These are phyloP conservation scores for Penicillium sp. DNA, from an alignment of 2,329 filamentous ascomycete species.

Conservation along the genomic window DNA sequence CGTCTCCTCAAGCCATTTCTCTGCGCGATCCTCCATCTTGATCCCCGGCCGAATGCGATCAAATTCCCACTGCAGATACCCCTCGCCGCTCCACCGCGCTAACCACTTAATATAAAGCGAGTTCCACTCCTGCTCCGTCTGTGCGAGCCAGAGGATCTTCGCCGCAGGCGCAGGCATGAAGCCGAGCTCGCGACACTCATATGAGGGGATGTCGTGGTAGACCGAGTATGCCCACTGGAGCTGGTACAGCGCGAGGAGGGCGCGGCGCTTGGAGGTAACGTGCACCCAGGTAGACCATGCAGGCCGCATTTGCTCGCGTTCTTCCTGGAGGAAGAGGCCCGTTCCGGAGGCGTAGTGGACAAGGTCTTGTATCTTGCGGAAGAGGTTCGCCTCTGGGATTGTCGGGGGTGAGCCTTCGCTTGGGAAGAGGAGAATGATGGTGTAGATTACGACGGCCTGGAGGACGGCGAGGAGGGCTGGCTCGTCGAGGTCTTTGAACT, in stretches of 20 bases:
- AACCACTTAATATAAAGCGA: conserved; percentile 11
- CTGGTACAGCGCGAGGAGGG: conserved; percentile 8
- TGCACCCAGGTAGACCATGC: conserved; percentile 9
- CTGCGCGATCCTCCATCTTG: conserved; percentile 1
- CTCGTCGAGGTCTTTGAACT: conserved; percentile 5
- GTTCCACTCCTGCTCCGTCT: conserved; percentile 14
- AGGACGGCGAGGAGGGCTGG: conserved; percentile 1
- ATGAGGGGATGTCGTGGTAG: not conserved
- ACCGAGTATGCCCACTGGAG: conserved; percentile 9
- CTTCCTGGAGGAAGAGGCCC: conserved; percentile 12
- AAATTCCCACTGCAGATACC: conserved; percentile 13
- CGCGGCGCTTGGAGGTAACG: conserved; percentile 14
- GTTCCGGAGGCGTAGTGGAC: conserved; percentile 1
- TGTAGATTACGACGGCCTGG: conserved; percentile 5
- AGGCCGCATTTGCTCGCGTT: conserved; percentile 3
- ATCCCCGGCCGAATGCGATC: conserved; percentile 7
- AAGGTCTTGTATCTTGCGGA: conserved; percentile 8
- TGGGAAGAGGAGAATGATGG: conserved; percentile 11
- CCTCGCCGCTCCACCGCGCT: conserved; percentile 8
- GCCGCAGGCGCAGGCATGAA: conserved; percentile 13
- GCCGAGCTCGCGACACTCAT: conserved; percentile 1
- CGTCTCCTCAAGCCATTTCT: conserved; percentile 16
- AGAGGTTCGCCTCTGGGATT: not conserved
- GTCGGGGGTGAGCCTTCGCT: not conserved
- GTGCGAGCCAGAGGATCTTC: conserved; percentile 10